Conservation (phyloP, 2,329 filamentous ascomycete genomes). For the Graphilbum sp. region DNA sequence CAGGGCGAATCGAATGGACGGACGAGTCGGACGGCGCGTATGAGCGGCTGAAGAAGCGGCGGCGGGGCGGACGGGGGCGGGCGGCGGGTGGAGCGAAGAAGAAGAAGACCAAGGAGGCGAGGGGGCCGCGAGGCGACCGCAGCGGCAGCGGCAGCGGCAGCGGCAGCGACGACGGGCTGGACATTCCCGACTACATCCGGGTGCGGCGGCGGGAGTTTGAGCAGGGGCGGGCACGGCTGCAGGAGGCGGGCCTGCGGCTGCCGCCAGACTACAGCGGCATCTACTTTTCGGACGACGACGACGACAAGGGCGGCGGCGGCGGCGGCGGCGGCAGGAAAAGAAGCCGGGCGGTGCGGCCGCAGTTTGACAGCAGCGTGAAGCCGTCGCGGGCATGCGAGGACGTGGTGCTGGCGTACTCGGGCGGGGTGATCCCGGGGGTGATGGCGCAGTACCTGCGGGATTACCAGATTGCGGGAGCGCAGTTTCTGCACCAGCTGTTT, state of each 20-base stretch:
- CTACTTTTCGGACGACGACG: slow-evolving; percentile 53
- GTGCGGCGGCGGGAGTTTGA: slow-evolving; percentile 56
- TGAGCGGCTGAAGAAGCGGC: slow-evolving; percentile 44
- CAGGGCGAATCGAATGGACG: slow-evolving; percentile 26
- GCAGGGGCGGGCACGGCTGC: slow-evolving; percentile 36
- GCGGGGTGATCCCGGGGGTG: slow-evolving; percentile 68
- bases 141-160: background rate
- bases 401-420: slow-evolving; percentile 57
- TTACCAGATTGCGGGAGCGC: slow-evolving; percentile 75
- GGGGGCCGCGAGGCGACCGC: slow-evolving; percentile 18
- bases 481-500: slow-evolving; percentile 76
- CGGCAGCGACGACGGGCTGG: slow-evolving; percentile 16
- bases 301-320: too few relatives aligned
- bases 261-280: slow-evolving; percentile 66
- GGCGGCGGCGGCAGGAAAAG: slow-evolving; percentile 25
- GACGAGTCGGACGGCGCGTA: slow-evolving; percentile 47
- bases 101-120: slow-evolving; percentile 23
- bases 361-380: slow-evolving; percentile 43
- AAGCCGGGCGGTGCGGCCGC: slow-evolving; percentile 64
- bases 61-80: slow-evolving; percentile 28
- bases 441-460: slow-evolving; percentile 85
- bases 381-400: slow-evolving; percentile 58
- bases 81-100: slow-evolving; percentile 14
- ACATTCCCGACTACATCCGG: slow-evolving; percentile 58
- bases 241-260: slow-evolving; percentile 53